Base-by-base conservation (phyloP, 148 eudicot species). In the Rhododendron ovatum region DNA sequence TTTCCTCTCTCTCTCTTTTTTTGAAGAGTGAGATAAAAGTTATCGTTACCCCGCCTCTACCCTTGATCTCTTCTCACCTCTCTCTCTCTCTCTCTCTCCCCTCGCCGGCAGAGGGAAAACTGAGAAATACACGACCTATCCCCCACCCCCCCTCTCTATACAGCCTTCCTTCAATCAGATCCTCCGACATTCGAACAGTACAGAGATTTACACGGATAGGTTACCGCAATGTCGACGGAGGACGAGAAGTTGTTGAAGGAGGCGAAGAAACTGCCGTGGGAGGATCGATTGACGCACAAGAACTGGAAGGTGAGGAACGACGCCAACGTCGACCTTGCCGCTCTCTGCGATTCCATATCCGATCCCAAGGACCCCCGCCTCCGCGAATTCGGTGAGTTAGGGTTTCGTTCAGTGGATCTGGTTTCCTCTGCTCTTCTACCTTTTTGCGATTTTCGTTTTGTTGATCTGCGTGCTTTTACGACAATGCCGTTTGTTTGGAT, bases 211-310 rank as follows among this genome's bases (percentile, higher is more conserved):
- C 13, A 24, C 13, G 24, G 5, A 50, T 78, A 37, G 63, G 73
- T 30, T 15, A 22, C 50, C 8, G 48, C 63, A 89, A 97, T 95
- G 98, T 94, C 98, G 74, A 67, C 74, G 91, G 99, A 98, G 87
- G 99, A 98, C 81, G 98, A 98, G 92, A 98, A 98, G 87, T 90
- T 98, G 82, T 89, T 98, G 91, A 98, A 98, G 88, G 99, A 95
- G 88, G 96, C 99, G 88, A 98, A 98, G 95, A 98, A 98, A 88
- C 87, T 93, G 80, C 94, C 98, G n/a, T 98, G 99, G 99, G 99
- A 98, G 77, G 99, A 98, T 93, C 95, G 99, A 24, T 89, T 98
- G 67, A 39, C 74, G 84, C 99, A 98, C 84, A 98, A 98, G 91
- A 98, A 93, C 83, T 95, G 99, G 99, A 98, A 98, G 84, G 98